A percentile compares a stretch with the other conserved stretches of the same genome.
These are phyloP conservation scores for Crucihimalaya himalaica DNA, from an alignment of 345 rosid species.

Conservation along the genomic window DNA sequence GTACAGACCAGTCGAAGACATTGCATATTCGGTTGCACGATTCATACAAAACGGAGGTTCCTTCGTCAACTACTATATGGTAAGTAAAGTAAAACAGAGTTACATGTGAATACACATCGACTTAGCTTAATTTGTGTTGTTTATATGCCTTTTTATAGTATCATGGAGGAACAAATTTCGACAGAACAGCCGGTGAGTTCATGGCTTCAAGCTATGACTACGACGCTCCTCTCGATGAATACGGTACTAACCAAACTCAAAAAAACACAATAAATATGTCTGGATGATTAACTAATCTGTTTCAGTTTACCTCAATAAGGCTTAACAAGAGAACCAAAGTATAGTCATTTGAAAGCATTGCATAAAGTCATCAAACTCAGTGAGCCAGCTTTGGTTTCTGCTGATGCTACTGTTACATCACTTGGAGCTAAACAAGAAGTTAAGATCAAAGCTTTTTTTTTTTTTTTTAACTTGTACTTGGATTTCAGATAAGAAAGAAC, in stretches of 20 bases:
- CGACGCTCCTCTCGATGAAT: conserved; percentile 97
- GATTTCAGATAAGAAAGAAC: not conserved
- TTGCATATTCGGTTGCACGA: conserved; percentile 77
- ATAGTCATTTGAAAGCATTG: conserved; percentile 87
- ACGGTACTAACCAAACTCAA: conserved; percentile 48
- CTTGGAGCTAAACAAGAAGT: conserved; percentile 87
- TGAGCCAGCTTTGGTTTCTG: conserved; percentile 82
- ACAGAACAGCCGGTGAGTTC: conserved; percentile 92
- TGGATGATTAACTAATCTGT: conserved; percentile 14
- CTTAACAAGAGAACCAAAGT: conserved; percentile 73
- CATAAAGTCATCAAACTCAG: conserved; percentile 81
- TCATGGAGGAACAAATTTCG: conserved; percentile 96
- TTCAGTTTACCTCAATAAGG: conserved; percentile 43
- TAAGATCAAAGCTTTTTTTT: not conserved
- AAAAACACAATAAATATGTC: not conserved
- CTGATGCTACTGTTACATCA: conserved; percentile 52
- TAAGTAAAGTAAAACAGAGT: conserved; percentile 31
- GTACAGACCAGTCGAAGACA: conserved; percentile 76
- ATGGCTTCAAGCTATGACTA: conserved; percentile 97
- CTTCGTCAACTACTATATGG: conserved; percentile 87
- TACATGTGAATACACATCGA: not conserved
- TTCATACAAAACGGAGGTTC: conserved; percentile 86
- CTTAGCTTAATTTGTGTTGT: not conserved
- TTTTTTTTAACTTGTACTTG: not conserved
- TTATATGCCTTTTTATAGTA: conserved; percentile 47